phyloP scores from a whole-genome alignment of 2,329 filamentous ascomycete species.

The Scopulariopsis brevicaulis region DNA sequence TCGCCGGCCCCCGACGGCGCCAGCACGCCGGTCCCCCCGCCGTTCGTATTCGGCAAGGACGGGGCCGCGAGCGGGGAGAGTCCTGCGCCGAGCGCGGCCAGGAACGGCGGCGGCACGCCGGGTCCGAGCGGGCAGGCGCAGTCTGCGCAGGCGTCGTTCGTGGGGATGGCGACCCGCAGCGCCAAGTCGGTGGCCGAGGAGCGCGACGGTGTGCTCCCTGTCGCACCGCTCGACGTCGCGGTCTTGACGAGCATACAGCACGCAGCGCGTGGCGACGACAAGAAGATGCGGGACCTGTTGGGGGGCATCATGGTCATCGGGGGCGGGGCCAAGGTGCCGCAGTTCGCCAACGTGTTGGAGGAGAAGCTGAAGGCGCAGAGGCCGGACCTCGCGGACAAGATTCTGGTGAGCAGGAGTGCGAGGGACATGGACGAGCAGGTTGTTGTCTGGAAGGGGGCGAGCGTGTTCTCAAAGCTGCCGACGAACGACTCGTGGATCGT shows the following conservation, averaged over 20 bases:
- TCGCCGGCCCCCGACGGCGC: conserved; percentile 75
- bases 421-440: conserved; percentile 94
- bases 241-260: conserved; percentile 85
- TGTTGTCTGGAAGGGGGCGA: conserved; percentile 96
- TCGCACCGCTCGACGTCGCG: conserved; percentile 76
- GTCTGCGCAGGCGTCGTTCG: conserved; percentile 2
- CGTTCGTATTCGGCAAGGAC: conserved; percentile 39
- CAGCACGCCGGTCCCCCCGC: conserved; percentile 52
- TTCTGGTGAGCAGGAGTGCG: conserved; percentile 59
- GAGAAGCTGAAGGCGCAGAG: conserved; percentile 61
- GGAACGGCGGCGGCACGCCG: conserved; percentile 36
- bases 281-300: conserved; percentile 82
- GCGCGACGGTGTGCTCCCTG: conserved; percentile 69
- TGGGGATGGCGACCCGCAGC: conserved; percentile 28
- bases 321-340: conserved; percentile 69
- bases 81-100: conserved; percentile 35
- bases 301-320: conserved; percentile 86
- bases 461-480: conserved; percentile 83
- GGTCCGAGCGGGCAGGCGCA: conserved; percentile 16
- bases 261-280: conserved; percentile 79
- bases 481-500: conserved; percentile 96
- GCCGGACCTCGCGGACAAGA: conserved; percentile 47
- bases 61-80: conserved; percentile 35
- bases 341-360: conserved; percentile 75
- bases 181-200: conserved; percentile 48